Conservation (phyloP, 164 flowering plant genomes). For the Vitis rupestris region DNA sequence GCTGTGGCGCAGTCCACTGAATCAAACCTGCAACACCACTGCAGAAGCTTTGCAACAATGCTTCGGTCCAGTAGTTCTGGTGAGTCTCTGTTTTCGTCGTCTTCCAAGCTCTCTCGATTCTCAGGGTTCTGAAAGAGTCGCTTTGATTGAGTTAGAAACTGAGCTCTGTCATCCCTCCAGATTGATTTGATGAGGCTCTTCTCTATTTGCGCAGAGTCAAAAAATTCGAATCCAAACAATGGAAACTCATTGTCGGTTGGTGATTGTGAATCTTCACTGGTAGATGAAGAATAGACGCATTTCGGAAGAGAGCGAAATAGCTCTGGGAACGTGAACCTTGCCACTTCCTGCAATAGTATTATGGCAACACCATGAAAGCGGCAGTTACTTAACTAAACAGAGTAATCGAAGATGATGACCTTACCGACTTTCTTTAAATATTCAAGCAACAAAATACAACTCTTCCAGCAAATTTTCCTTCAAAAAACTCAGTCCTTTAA, state of each 20-base stretch:
- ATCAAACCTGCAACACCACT: conserved; percentile 40
- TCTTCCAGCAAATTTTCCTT: not conserved
- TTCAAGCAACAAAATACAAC: not conserved
- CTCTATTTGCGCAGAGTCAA: conserved; percentile 3
- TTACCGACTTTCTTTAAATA: not conserved
- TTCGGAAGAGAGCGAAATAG: conserved; percentile 7
- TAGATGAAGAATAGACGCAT: conserved; percentile 1
- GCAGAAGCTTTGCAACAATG: conserved; percentile 28
- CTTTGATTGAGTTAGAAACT: conserved; percentile 17
- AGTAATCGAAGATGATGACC: too few relatives aligned
- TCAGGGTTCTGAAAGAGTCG: conserved; percentile 1
- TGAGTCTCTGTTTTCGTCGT: conserved; percentile 6
- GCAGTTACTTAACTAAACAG: too few relatives aligned
- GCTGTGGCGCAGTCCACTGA: conserved; percentile 44
- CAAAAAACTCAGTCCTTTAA: not conserved
- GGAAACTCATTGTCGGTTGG: not conserved
- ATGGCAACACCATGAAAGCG: too few relatives aligned
- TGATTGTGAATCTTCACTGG: not conserved
- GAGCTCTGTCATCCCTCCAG: conserved; percentile 24
- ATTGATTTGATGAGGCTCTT: conserved; percentile 19
- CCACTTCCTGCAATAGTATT: conserved; percentile 7
- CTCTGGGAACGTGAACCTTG: not conserved
- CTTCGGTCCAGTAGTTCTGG: conserved; percentile 6
- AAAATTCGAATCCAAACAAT: not conserved
- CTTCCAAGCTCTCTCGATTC: conserved; percentile 5